Percentiles rank a stretch among this genome's conserved stretches.
phyloP scores from a whole-genome alignment of 805 yeast species.

The Wickerhamiella lipophila region DNA sequence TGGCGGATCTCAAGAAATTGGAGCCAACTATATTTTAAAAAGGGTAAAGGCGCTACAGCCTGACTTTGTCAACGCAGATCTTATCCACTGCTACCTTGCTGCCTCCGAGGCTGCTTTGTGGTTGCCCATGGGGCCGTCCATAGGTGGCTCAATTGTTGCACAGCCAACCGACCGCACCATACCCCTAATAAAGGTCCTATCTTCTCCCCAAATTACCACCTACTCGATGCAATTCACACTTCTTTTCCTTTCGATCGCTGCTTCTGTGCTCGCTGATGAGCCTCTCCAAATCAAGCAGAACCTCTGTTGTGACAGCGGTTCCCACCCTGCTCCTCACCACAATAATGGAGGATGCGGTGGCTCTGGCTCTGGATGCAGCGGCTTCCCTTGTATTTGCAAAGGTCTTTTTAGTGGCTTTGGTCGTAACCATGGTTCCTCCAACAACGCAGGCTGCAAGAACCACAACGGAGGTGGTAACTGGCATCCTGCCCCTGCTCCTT shows the following conservation, averaged over 20 bases:
- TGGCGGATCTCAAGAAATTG: too few relatives aligned
- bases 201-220: neutral
- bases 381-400: slow-evolving; percentile 11
- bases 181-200: neutral
- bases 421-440: neutral
- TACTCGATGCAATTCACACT: neutral
- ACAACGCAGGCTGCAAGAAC: neutral
- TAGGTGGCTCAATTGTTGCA: neutral
- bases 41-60: too few relatives aligned
- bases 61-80: neutral
- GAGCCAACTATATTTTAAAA: too few relatives aligned
- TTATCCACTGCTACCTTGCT: neutral
- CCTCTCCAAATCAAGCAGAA: slow-evolving; percentile 6
- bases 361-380: slow-evolving; percentile 4
- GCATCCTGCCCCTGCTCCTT: neutral
- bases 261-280: slow-evolving; percentile 9
- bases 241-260: slow-evolving; percentile 1
- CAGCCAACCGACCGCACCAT: neutral
- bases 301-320: slow-evolving; percentile 8
- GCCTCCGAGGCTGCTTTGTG: neutral
- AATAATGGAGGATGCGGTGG: slow-evolving; percentile 3
- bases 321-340: slow-evolving; percentile 8
- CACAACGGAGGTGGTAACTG: neutral
- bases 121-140: too few relatives aligned
- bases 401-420: slow-evolving; percentile 8